Percentiles rank a stretch among this genome's conserved stretches.
Conservation (phyloP, 2,329 filamentous ascomycete species). For the Geoglossum cookeanum region DNA sequence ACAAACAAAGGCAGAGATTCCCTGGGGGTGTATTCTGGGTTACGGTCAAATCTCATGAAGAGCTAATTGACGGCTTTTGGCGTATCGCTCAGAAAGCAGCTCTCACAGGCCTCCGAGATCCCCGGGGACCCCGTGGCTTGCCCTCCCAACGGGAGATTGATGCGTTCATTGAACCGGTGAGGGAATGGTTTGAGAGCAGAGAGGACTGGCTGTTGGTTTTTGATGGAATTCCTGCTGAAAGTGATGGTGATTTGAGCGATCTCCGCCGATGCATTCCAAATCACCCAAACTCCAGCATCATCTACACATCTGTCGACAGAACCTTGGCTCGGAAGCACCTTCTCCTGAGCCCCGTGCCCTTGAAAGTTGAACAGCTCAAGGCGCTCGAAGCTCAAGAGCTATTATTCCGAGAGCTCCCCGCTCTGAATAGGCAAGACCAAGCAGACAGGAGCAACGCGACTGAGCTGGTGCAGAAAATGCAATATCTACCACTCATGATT, state of each 20-base stretch:
- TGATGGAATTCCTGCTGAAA: constrained; percentile 45
- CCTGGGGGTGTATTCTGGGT: constrained; percentile 53
- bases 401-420: constrained; percentile 42
- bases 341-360: constrained; percentile 38
- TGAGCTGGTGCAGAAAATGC: constrained; percentile 44
- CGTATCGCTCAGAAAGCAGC: constrained; percentile 41
- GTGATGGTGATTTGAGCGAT: constrained; percentile 28
- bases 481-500: constrained; percentile 46
- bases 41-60: constrained; percentile 38
- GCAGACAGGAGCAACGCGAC: constrained; percentile 37
- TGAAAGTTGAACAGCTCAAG: constrained; percentile 35
- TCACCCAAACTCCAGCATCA: constrained; percentile 40
- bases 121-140: constrained; percentile 22
- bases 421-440: constrained; percentile 33
- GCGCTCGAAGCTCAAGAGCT: constrained; percentile 39
- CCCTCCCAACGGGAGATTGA: constrained; percentile 19
- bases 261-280: constrained; percentile 45
- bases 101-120: constrained; percentile 25
- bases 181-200: constrained; percentile 39
- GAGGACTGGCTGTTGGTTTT: constrained; percentile 49
- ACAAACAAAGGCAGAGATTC: constrained; percentile 37
- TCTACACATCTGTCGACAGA: constrained; percentile 48
- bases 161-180: constrained; percentile 36
- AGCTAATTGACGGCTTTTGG: constrained; percentile 43
- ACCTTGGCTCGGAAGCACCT: constrained; percentile 35